Conservation (phyloP, 2,329 filamentous ascomycete species). For the Alternaria ventricosa region DNA sequence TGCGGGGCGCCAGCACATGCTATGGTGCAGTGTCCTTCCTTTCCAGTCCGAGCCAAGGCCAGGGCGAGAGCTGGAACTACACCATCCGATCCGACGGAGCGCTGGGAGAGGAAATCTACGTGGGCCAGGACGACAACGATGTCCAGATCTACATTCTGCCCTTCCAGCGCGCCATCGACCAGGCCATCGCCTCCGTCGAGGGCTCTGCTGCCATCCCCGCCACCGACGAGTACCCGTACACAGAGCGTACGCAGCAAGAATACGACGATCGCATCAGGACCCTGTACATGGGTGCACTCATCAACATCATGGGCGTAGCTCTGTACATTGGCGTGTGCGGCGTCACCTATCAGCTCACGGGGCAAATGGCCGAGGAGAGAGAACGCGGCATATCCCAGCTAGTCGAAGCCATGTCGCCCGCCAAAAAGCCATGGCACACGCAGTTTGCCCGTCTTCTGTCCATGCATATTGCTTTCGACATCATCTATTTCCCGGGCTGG, state of each 20-base stretch:
- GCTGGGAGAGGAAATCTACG: slow-evolving; percentile 69
- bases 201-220: slow-evolving; percentile 48
- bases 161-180: slow-evolving; percentile 78
- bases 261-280: slow-evolving; percentile 69
- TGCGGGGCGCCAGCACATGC: slow-evolving; percentile 70
- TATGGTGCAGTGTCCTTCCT: slow-evolving; percentile 77
- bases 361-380: slow-evolving; percentile 82
- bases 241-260: slow-evolving; percentile 71
- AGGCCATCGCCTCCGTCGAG: slow-evolving; percentile 68
- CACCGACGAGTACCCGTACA: slow-evolving; percentile 75
- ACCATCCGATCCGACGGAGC: slow-evolving; percentile 78
- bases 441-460: slow-evolving; percentile 79
- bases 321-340: slow-evolving; percentile 83
- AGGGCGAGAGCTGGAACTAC: slow-evolving; percentile 79
- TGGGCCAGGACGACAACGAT: slow-evolving; percentile 71
- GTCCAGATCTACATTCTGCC: slow-evolving; percentile 79
- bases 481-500: slow-evolving; percentile 84
- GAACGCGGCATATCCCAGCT: slow-evolving; percentile 88
- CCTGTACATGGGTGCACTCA: slow-evolving; percentile 74
- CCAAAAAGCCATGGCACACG: slow-evolving; percentile 74
- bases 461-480: slow-evolving; percentile 79
- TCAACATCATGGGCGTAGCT: slow-evolving; percentile 77
- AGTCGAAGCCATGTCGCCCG: slow-evolving; percentile 90
- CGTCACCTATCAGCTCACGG: slow-evolving; percentile 85
- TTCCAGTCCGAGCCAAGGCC: slow-evolving; percentile 75